Base-by-base conservation (phyloP, 2,329 filamentous ascomycete species). In the Boeremia lycopersici region DNA sequence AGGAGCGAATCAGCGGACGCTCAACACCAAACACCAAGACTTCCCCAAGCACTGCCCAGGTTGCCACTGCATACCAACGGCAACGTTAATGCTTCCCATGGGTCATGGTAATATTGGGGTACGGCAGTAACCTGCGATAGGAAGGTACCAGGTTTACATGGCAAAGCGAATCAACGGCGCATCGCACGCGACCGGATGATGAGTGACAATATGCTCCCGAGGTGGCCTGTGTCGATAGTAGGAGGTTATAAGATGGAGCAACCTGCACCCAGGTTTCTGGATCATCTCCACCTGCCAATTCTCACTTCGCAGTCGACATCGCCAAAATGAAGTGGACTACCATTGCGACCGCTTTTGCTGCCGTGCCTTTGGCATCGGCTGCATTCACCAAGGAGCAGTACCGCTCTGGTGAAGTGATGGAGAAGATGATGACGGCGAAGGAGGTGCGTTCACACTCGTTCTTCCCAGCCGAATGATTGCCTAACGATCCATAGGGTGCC, bases 271-370 rank as follows among this genome's bases (percentile, higher is more conserved):
- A 45, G 55, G 13, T 54, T 56, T 23, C 29, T 40, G 55, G 50
- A 52, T 59, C 61, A 63, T 63, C 54, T 46, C 38, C 63, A 63
- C 51, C 57, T 64, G 61, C 60, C 58, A 58, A 56, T 44, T 36
- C 62, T 59, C 62, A 61, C 61, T 53, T 51, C 43, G 56, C 59
- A 62, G 59, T 61, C 55, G 49, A 63, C 44, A 53, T 59, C 57
- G 56, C 56, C 54, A 67, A 59, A 48, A 74, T 74, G 71, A 74
- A 70, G 67, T 71, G 68, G 61, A 57, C 66, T 31, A 64, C 67
- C 47, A 50, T 72, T 47, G 63, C 66, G 38, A 61, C 68, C 28
- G 68, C 65, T 41, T 42, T 55, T 23, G 63, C 71, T n/a, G 36
- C 71, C 47, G 47, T 72, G 65, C 69, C 70, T 48, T 44, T 74